Percentiles rank a stretch among this genome's conserved stretches.
Evolutionary conservation across 2,329 filamentous ascomycete species (phyloP).

Genomic region (Neoarthrinium moseri): DNA sequence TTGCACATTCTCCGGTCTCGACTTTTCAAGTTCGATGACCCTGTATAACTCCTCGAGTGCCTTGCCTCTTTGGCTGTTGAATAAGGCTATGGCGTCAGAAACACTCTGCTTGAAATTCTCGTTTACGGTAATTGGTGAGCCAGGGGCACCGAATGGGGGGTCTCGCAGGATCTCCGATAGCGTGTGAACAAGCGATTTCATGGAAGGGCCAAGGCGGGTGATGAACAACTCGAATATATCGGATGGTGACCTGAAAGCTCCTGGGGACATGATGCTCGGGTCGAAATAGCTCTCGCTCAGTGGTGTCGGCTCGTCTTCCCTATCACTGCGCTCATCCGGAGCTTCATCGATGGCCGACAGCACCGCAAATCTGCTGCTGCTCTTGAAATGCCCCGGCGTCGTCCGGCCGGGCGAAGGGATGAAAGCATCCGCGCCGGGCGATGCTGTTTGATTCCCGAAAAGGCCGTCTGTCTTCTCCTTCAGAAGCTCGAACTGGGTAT

Average conservation of each 20-base stretch:
- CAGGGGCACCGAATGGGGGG: slow-evolving; percentile 72
- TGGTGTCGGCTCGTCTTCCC: slow-evolving; percentile 35
- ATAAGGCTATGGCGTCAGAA: slow-evolving; percentile 75
- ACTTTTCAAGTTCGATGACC: slow-evolving; percentile 69
- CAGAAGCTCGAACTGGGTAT: slow-evolving; percentile 83
- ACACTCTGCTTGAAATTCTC: slow-evolving; percentile 79
- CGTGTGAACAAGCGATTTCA: slow-evolving; percentile 94
- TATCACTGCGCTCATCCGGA: slow-evolving; percentile 54
- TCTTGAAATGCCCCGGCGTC: slow-evolving; percentile 29
- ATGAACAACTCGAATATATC: slow-evolving; percentile 95
- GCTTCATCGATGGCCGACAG: slow-evolving; percentile 64
- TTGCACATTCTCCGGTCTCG: slow-evolving; percentile 71
- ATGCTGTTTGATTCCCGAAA: slow-evolving; percentile 25
- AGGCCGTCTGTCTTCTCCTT: slow-evolving; percentile 53
- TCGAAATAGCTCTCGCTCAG: slow-evolving; percentile 6
- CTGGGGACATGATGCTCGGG: slow-evolving; percentile 14
- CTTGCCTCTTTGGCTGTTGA: slow-evolving; percentile 70
- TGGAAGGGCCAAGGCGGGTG: slow-evolving; percentile 81
- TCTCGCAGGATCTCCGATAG: slow-evolving; percentile 86
- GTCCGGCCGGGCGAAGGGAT: slow-evolving; percentile 20
- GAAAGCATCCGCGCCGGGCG: slow-evolving; percentile 26
- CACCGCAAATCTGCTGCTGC: slow-evolving; percentile 37
- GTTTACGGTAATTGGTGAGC: slow-evolving; percentile 71
- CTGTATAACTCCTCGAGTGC: slow-evolving; percentile 80
- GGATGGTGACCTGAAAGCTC: slow-evolving; percentile 58